Base-by-base conservation (phyloP, 2,329 filamentous ascomycete genomes). In the Verticillium dahliae region DNA sequence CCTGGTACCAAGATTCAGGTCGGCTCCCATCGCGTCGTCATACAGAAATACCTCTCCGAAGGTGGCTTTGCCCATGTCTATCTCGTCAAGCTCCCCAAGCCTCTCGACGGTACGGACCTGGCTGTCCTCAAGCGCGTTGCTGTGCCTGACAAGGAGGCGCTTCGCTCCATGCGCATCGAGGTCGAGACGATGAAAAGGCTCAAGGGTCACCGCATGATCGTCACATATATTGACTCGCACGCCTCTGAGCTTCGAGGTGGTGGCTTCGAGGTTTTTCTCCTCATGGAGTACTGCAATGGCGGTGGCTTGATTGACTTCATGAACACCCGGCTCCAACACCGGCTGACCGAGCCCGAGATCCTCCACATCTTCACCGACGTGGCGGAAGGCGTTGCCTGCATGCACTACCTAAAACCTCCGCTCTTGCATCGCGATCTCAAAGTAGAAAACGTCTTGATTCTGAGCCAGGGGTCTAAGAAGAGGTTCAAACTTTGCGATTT, bases 131-230 rank as follows among this genome's bases (percentile, higher is more conserved):
- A 99, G 82, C 85, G 95, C 72, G 95, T 99, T 62, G 95, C 95
- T 39, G 95, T 98, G 59, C 92, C 95, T 37, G 95, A 99, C 77
- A 97, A 96, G 82, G 91, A 96, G 66, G 87, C 94, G 62, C 81
- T 99, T 77, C 90, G 91, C 65, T 93, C 91, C 75, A 98, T 99
- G 95, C 88, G 95, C 75, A 98, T 89, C 67, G 95, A 99, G 81
- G 95, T 99, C 69, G 95, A 99, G 80, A 99, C 95, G 14, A 99
- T 99, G 95, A 99, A 99, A 87, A 93, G 95, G 77, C 84, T 99
- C 69, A 97, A 97, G 81, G 95, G 95, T 62, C 95, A 98, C 82
- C 87, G 88, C 65, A 90, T 95, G 69, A 98, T 99, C 72, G 95
- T 99, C 70, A 97, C 90, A 62, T 99, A 99, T 78, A 93, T 98